Conservation (phyloP, 2,329 filamentous ascomycete species). For the Epichloe festucae region DNA sequence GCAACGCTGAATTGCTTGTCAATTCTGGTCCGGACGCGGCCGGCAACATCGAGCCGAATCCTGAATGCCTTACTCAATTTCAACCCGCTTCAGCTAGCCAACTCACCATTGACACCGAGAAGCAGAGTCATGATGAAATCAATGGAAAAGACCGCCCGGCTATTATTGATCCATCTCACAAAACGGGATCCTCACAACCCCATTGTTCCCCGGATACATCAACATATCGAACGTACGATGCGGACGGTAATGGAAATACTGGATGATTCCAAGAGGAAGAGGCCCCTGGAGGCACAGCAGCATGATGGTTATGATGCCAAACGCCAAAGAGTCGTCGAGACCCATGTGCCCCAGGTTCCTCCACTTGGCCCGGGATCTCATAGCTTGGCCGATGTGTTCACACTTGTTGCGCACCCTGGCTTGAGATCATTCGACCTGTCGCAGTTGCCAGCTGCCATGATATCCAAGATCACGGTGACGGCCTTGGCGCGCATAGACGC, state of each 20-base stretch:
- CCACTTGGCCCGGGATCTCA: slow-evolving; percentile 64
- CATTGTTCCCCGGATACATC: slow-evolving; percentile 65
- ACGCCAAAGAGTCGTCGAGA: slow-evolving; percentile 51
- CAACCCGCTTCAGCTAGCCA: slow-evolving; percentile 75
- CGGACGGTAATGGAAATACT: slow-evolving; percentile 66
- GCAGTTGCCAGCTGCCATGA: slow-evolving; percentile 59
- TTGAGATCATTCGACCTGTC: slow-evolving; percentile 74
- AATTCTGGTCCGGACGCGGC: slow-evolving; percentile 68
- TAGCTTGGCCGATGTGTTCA: slow-evolving; percentile 74
- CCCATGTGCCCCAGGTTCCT: slow-evolving; percentile 40
- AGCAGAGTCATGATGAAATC: slow-evolving; percentile 76
- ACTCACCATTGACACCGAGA: slow-evolving; percentile 63
- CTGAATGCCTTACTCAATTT: slow-evolving; percentile 77
- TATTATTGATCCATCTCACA: slow-evolving; percentile 69
- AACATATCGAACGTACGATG: slow-evolving; percentile 72
- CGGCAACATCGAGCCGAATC: slow-evolving; percentile 72
- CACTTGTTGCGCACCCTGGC: slow-evolving; percentile 59
- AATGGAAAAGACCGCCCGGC: slow-evolving; percentile 85
- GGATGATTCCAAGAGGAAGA: slow-evolving; percentile 68
- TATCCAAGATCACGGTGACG: slow-evolving; percentile 70
- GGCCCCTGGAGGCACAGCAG: slow-evolving; percentile 56
- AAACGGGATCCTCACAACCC: slow-evolving; percentile 79
- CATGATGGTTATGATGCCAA: slow-evolving; percentile 70
- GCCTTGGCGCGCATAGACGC: slow-evolving; percentile 62
- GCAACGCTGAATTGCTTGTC: slow-evolving; percentile 83